Evolutionary conservation across 2,329 filamentous ascomycete genomes (phyloP).

Genomic region (Fusarium torulosum): DNA sequence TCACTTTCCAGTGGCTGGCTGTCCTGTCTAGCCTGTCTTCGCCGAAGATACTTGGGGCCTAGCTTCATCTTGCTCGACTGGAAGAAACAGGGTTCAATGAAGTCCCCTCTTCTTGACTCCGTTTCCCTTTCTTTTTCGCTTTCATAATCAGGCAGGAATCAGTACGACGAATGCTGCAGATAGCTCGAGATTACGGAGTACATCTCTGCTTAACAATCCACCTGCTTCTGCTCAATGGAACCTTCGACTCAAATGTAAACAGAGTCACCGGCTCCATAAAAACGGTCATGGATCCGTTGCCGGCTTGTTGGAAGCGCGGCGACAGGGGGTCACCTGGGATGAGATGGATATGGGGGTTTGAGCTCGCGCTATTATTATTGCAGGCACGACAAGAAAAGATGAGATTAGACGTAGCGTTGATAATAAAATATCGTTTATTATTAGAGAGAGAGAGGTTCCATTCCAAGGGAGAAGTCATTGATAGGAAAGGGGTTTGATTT

Average conservation of each 20-base stretch:
- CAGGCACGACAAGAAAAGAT: constrained; percentile 42
- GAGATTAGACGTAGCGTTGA: constrained; percentile 43
- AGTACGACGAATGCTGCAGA: constrained; percentile 16
- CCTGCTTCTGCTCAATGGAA: constrained; percentile 7
- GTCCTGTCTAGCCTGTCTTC: neutral
- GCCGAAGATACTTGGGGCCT: neutral
- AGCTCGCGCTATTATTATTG: constrained; percentile 45
- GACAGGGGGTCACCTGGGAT: constrained; percentile 32
- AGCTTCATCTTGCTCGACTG: constrained; percentile 35
- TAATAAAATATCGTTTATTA: constrained; percentile 39
- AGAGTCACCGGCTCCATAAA: constrained; percentile 44
- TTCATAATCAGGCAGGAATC: constrained; percentile 27
- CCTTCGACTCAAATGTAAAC: constrained; percentile 38
- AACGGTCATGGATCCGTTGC: constrained; percentile 45
- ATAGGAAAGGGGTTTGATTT: constrained; percentile 26
- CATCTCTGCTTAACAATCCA: constrained; percentile 45
- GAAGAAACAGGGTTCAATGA: constrained; percentile 17
- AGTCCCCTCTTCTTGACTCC: constrained; percentile 8
- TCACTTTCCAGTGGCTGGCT: neutral
- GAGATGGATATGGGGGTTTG: constrained; percentile 36
- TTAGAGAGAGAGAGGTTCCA: constrained; percentile 13
- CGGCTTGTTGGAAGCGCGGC: constrained; percentile 44
- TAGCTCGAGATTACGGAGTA: constrained; percentile 30
- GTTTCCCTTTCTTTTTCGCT: neutral
- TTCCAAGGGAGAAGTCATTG: constrained; percentile 23